phyloP scores from a whole-genome alignment of 352 stramenopile genomes.

The Nothophytophthora sp. region DNA sequence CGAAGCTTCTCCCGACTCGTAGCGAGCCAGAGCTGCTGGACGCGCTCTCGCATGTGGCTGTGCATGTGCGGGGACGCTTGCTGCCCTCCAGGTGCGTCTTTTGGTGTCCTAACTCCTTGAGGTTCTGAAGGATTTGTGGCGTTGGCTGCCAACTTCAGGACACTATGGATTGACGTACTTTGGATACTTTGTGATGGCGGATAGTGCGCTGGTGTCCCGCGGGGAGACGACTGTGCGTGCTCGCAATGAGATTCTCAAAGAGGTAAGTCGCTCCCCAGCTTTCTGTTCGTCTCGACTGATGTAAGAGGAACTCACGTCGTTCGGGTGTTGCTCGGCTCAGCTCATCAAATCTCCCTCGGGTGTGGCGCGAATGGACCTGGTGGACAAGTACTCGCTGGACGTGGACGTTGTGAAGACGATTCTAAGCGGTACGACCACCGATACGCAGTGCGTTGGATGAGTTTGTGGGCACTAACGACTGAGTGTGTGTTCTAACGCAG shows the following conservation, averaged over 20 bases:
- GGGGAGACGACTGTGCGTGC: conserved; percentile 29
- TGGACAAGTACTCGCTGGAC: conserved; percentile 40
- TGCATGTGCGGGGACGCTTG: conserved; percentile 44
- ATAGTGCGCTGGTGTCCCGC: conserved; percentile 33
- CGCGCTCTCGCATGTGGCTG: conserved; percentile 41
- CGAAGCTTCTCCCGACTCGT: conserved; percentile 33
- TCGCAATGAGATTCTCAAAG: conserved; percentile 53
- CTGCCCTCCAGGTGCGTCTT: conserved; percentile 40
- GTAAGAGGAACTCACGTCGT: conserved; percentile 4
- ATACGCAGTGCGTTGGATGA: conserved; percentile 4
- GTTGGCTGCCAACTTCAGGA: no score
- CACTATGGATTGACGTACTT: no score
- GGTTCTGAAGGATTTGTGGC: no score
- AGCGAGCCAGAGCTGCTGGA: conserved; percentile 42
- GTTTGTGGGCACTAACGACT: not conserved
- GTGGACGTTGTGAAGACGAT: conserved; percentile 47
- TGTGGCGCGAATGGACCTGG: conserved; percentile 49
- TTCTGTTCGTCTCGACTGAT: no score
- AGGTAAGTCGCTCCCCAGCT: conserved; percentile 44
- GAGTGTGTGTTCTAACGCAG: conserved; percentile 12
- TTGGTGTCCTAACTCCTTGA: not conserved
- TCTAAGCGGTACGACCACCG: conserved; percentile 33
- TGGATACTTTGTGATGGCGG: not conserved
- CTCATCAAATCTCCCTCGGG: conserved; percentile 34
- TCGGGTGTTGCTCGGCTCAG: conserved; percentile 8